Evolutionary conservation across 2,329 filamentous ascomycete species (phyloP).

Genomic region (Colletotrichum siamense): DNA sequence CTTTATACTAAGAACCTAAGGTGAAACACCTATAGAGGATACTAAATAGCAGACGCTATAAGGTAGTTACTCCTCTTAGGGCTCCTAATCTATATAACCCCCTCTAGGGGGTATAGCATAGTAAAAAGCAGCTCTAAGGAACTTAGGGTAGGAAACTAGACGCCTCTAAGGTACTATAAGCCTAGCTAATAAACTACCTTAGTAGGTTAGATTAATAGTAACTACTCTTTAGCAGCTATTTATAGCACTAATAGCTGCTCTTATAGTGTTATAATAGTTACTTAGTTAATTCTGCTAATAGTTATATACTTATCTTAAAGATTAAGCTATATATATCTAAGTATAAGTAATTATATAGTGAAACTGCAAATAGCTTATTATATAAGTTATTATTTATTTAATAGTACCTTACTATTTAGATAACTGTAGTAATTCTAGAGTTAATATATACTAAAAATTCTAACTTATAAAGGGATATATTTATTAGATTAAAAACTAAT

Average conservation of each 20-base stretch:
- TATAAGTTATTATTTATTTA: not conserved
- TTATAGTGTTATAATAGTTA: not conserved
- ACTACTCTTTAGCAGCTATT: not conserved
- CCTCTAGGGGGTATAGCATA: not conserved
- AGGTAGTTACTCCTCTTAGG: not conserved
- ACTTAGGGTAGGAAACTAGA: not conserved
- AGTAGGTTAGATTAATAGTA: rapidly evolving
- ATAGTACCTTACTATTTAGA: not conserved
- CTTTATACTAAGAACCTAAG: not conserved
- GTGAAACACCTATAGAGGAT: too few relatives aligned
- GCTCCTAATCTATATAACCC: not conserved
- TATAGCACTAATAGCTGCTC: rapidly evolving
- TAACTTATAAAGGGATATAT: not conserved
- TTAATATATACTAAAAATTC: not conserved
- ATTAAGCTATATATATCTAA: not conserved
- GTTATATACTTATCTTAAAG: not conserved
- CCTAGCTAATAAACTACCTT: too few relatives aligned
- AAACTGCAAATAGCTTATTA: not conserved
- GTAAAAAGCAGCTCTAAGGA: not conserved
- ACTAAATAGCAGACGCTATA: too few relatives aligned
- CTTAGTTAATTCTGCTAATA: not conserved
- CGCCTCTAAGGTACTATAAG: rapidly evolving
- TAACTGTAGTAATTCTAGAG: not conserved
- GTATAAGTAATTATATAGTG: not conserved
- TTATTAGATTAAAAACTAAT: not conserved